Percentiles rank a stretch among this genome's conserved stretches.
phyloP scores from a whole-genome alignment of 164 flowering plant genomes.

The Umbilicus rupestris region DNA sequence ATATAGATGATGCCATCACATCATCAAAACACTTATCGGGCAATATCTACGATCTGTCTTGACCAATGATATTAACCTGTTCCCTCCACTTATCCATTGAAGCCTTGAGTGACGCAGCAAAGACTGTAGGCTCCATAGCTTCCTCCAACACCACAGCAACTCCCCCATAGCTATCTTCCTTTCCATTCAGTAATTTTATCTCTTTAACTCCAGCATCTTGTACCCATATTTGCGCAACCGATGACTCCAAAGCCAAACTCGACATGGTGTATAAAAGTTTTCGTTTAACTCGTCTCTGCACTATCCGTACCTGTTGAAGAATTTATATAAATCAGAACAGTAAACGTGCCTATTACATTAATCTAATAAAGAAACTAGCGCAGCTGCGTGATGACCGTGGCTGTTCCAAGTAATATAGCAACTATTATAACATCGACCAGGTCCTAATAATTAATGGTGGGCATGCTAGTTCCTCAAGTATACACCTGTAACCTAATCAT shows the following conservation, averaged over 20 bases:
- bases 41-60: background rate
- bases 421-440: background rate
- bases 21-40: background rate
- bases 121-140: slow-evolving; percentile 28
- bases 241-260: background rate
- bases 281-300: background rate
- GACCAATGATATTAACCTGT: slow-evolving; percentile 22
- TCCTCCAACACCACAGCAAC: slow-evolving; percentile 30
- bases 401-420: background rate
- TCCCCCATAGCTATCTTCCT: slow-evolving; percentile 33
- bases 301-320: background rate
- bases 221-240: background rate
- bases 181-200: slow-evolving; percentile 17
- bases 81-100: slow-evolving; percentile 34
- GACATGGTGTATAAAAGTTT: background rate
- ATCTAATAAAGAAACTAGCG: background rate
- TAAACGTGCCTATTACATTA: background rate
- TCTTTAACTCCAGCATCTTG: slow-evolving; percentile 12
- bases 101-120: slow-evolving; percentile 22
- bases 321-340: background rate
- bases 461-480: no score
- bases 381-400: background rate
- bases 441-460: background rate
- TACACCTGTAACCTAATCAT: no score
- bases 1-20: background rate